phyloP scores from a whole-genome alignment of 2,329 filamentous ascomycete species.

The Colletotrichum neosansevieriae region DNA sequence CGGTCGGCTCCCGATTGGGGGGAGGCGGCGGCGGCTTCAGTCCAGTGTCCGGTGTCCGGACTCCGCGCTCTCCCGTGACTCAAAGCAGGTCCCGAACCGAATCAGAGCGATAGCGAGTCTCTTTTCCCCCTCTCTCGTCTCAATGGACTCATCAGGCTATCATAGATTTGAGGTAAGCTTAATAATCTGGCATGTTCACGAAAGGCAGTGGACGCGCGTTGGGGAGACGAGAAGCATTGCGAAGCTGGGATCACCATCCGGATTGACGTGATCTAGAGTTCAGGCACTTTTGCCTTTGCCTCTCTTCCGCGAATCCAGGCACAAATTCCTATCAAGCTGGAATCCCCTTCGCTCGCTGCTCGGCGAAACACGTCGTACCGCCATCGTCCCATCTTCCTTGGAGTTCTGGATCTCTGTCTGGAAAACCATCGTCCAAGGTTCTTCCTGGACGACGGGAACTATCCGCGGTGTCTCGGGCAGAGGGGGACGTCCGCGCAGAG shows the following conservation, averaged over 20 bases:
- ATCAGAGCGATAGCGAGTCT: background rate
- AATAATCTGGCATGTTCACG: background rate
- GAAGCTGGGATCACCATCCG: background rate
- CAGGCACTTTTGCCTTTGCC: too few species aligned
- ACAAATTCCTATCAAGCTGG: too few species aligned
- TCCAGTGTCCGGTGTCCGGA: background rate
- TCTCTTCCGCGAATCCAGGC: too few species aligned
- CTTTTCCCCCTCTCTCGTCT: background rate
- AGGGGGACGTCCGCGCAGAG: too few species aligned
- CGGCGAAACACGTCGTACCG: background rate
- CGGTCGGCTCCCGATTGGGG: conserved; percentile 25
- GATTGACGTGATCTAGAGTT: background rate
- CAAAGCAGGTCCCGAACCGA: background rate
- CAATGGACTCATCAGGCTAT: background rate
- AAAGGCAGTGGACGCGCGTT: conserved; percentile 10
- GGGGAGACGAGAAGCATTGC: background rate
- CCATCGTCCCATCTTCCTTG: background rate
- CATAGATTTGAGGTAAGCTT: background rate
- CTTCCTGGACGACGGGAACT: conserved; percentile 8
- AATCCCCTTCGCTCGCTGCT: background rate
- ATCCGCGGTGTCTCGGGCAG: background rate
- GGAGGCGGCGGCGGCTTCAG: background rate
- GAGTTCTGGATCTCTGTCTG: background rate
- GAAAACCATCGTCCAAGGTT: conserved; percentile 1
- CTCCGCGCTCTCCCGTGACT: background rate